Evolutionary conservation across 768 basidiomycete species (phyloP), one percentile per base, ranked within the genome.

Genomic region (Suillus clintonianus): DNA sequence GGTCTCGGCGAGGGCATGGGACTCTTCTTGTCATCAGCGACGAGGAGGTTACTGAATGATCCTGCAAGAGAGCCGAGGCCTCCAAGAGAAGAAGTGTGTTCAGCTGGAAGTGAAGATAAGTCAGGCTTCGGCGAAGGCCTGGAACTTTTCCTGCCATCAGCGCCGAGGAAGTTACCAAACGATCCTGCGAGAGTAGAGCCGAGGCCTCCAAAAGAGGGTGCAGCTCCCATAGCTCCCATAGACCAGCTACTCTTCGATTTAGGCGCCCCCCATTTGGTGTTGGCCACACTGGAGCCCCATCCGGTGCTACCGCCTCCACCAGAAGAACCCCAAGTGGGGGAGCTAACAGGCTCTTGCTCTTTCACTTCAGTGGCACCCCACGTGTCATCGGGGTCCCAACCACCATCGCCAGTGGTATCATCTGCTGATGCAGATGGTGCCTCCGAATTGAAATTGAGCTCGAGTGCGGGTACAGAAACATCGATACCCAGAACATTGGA

Each of bases 11-110:
- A 53, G 10, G 30, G 9, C 17, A 17, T 10, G 17, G 11, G 3
- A 53, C 30, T 34, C 51, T 53, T 51, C 17, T 53, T 41, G 27
- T 45, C 32, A 32, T 62, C 55, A 3, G 24, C 42, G 15, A 59
- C 58, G 54, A 73, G 62, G 41, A 72, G 0, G 9, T 62, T 62
- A 15, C 36, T 30, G n/a, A 60, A 9, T 9, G 61, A 60, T 6
- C 51, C 30, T 14, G 37, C 37, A 53, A 53, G 17, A 32, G 50
- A 51, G 30, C 50, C 14, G 50, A 51, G 50, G 19, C 30, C 19
- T 22, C 62, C 51, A 22, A 60, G 36, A 13, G 48, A 0, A 7
- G 48, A 0, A 2, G 37, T 19, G 3, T 41, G 37, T 27, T 11
- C 15, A 13, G 36, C 39, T 19, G 24, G 56, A 41, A 39, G 56